Evolutionary conservation across 768 basidiomycete species (phyloP), one percentile per base, ranked within the genome.

Genomic region (Gautieria morchelliformis): DNA sequence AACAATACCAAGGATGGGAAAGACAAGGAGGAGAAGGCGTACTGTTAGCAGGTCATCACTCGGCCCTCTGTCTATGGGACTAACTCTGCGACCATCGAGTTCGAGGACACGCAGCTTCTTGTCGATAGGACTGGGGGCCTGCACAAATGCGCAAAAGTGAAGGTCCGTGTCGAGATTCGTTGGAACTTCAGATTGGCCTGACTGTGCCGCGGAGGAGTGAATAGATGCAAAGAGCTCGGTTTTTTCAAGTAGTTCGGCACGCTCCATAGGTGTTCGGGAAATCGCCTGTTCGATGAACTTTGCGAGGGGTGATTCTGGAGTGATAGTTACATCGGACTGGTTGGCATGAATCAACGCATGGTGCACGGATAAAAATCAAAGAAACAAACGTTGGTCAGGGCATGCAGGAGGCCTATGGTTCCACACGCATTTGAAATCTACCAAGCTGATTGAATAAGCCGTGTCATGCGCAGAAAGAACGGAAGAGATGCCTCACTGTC

Each of bases 81-180:
- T 89, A 9, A 67, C 70, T 45, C 93, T 72, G 44, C 82, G 71
- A 0, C 93, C 93, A 70, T 96, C 93, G 48, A 98, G 72, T 68
- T 96, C 94, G 46, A 95, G 72, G 7, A 96, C 68, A 47, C 86
- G 76, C 37, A 64, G 63, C 60, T 69, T 60, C 33, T 15, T 58
- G 19, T 67, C 55, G 12, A 20, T 56, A 57, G 72, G 66, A 33
- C 70, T 73, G 1, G 83, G 81, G 0, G 87, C 88, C 58, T 78
- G 76, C 35, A 96, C 81, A 63, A 96, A 97, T 63, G 85, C 84
- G 1, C 88, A 89, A 62, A 94, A 97, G 70, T 96, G 94, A 8
- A 91, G 74, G 63, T 89, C 77, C 0, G 87, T 87, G 40, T 89
- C 75, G 9, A 84, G 73, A 62, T 88, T 75, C 1, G 72, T 69